Conservation (phyloP, 768 basidiomycete species). For the Chalciporus pseudorubinellus region DNA sequence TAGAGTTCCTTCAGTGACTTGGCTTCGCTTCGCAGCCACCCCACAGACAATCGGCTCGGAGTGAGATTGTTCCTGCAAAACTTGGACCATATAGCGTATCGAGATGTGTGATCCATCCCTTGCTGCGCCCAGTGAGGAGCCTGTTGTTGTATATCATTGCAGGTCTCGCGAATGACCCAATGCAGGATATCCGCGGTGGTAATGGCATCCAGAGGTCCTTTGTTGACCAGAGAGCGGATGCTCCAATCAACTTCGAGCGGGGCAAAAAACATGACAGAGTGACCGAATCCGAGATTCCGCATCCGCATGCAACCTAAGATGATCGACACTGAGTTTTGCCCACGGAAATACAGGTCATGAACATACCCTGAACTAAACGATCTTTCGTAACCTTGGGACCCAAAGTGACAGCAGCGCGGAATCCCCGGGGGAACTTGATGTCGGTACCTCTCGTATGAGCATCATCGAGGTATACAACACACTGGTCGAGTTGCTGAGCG, state of each 20-base stretch:
- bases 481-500: conserved; percentile 8
- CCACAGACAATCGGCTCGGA: not conserved
- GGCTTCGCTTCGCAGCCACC: conserved; percentile 40
- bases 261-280: conserved; percentile 45
- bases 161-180: conserved; percentile 44
- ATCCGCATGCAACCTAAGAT: conserved; percentile 24
- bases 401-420: not conserved
- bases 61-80: not conserved
- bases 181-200: conserved; percentile 33
- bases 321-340: not conserved
- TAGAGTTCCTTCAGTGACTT: conserved; percentile 36
- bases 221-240: conserved; percentile 30
- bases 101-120: conserved; percentile 8
- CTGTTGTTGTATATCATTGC: conserved; percentile 35
- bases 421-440: not conserved
- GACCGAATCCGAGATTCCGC: conserved; percentile 43
- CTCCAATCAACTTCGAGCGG: conserved; percentile 37
- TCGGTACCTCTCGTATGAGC: not conserved
- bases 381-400: not conserved
- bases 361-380: not conserved
- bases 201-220: not conserved
- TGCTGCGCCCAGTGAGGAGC: conserved; percentile 42
- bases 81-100: conserved; percentile 8
- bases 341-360: not conserved
- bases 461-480: not conserved